Conservation (phyloP, 441 rosid species). For the Croton setiger region DNA sequence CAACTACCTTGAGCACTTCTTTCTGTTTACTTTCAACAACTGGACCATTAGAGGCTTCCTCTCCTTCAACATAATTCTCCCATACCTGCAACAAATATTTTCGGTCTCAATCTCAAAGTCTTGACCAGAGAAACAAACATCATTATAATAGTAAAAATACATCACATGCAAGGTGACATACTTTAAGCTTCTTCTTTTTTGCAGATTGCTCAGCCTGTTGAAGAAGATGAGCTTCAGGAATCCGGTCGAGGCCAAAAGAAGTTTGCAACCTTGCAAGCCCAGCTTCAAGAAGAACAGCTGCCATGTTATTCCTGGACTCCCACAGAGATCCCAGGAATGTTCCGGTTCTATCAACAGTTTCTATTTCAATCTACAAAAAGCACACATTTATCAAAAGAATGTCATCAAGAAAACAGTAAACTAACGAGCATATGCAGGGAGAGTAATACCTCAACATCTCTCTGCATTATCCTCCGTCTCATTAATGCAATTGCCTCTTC, state of each 20-base stretch:
- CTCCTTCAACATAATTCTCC: conserved; percentile 99
- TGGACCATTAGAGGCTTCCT: conserved; percentile 67
- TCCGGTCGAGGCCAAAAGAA: conserved; percentile 78
- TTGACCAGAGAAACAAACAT: conserved; percentile 2
- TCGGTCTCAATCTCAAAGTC: not conserved
- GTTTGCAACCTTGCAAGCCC: conserved; percentile 91
- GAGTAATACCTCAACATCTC: conserved; percentile 83
- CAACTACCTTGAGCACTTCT: conserved; percentile 74
- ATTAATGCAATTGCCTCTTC: conserved; percentile 91
- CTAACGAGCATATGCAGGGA: conserved; percentile 9
- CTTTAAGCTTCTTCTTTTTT: conserved; percentile 81
- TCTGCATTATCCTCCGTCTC: conserved; percentile 96
- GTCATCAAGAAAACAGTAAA: conserved; percentile 16
- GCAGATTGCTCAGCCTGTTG: conserved; percentile 88
- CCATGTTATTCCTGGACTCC: conserved; percentile 80
- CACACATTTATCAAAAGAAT: conserved; percentile 8
- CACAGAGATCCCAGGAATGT: conserved; percentile 96
- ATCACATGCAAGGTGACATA: conserved; percentile 26
- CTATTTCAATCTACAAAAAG: conserved; percentile 71
- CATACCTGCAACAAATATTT: conserved; percentile 54
- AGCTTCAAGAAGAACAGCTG: conserved; percentile 73
- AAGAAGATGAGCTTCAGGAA: conserved; percentile 79
- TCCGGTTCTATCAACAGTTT: conserved; percentile 91
- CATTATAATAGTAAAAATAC: not conserved
- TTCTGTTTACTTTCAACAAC: conserved; percentile 75